Percentiles rank a stretch among this genome's conserved stretches.
Conservation (phyloP, 1,284 basidiomycete species). For the Malassezia slooffiae region DNA sequence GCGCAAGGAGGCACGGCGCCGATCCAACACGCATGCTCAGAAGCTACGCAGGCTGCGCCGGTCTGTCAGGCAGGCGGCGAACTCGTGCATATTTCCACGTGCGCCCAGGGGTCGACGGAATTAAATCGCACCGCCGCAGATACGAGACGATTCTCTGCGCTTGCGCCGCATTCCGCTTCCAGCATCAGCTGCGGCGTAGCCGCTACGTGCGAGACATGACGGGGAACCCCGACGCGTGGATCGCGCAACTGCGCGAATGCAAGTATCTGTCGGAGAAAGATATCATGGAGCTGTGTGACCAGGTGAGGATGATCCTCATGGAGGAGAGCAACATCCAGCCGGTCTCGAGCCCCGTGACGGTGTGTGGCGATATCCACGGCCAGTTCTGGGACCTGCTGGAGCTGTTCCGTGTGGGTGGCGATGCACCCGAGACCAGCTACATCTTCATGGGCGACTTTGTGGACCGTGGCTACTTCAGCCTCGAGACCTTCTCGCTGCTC, state of each 20-base stretch:
- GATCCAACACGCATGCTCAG: too few species aligned
- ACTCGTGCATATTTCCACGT: too few species aligned
- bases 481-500: slow-evolving; percentile 86
- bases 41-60: too few species aligned
- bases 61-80: too few species aligned
- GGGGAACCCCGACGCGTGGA: slow-evolving; percentile 40
- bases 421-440: slow-evolving; percentile 78
- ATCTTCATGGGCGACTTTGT: slow-evolving; percentile 99
- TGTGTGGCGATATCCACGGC: slow-evolving; percentile 87
- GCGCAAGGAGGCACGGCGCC: too few species aligned
- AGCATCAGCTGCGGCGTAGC: too few species aligned
- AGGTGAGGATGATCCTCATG: slow-evolving; percentile 70
- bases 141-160: too few species aligned
- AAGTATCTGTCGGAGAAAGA: slow-evolving; percentile 76
- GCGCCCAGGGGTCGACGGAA: too few species aligned
- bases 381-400: slow-evolving; percentile 94
- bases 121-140: too few species aligned
- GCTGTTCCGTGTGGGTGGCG: slow-evolving; percentile 76
- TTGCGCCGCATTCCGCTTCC: too few species aligned
- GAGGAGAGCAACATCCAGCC: slow-evolving; percentile 94
- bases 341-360: slow-evolving; percentile 77
- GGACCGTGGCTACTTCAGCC: slow-evolving; percentile 85
- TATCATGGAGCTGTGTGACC: slow-evolving; percentile 79
- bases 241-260: slow-evolving; percentile 64
- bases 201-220: too few species aligned